These are phyloP conservation scores for Trifolium subterraneum DNA, from an alignment of 306 rosid species.

Conservation along the genomic window DNA sequence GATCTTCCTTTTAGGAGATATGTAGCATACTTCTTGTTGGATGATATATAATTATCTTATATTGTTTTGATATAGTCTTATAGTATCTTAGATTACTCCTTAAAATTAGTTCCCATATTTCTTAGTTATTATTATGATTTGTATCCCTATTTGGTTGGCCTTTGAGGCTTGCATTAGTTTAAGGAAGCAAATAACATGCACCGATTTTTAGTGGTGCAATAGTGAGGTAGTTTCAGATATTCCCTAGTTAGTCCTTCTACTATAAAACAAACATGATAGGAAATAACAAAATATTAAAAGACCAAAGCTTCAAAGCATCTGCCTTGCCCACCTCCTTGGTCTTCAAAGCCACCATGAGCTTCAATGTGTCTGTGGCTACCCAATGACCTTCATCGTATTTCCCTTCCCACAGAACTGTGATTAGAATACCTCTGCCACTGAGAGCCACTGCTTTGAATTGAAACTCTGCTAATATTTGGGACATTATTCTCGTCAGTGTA, in stretches of 20 bases:
- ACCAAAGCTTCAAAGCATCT: not conserved
- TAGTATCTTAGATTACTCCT: not conserved
- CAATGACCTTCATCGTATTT: not conserved
- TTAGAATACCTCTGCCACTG: not conserved
- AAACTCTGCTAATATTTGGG: not conserved
- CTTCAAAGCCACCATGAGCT: not conserved
- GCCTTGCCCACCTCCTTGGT: not conserved
- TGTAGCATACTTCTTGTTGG: too few relatives aligned
- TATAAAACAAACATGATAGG: not conserved
- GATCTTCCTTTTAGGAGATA: too few relatives aligned
- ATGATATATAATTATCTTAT: too few relatives aligned
- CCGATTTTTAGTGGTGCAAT: conserved; percentile 3
- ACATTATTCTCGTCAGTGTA: too few relatives aligned
- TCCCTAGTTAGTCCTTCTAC: not conserved
- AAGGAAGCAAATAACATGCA: not conserved
- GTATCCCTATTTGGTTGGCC: not conserved
- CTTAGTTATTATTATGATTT: not conserved
- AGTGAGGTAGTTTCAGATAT: not conserved
- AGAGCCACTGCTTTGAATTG: not conserved
- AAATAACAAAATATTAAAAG: not conserved
- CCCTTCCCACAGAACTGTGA: not conserved
- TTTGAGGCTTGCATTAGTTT: not conserved
- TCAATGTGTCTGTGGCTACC: not conserved
- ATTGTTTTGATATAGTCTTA: not conserved
- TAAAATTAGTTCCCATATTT: not conserved